Percentiles rank a stretch among this genome's conserved stretches.
Conservation (phyloP, 805 yeast species). For the Candida quercuum region DNA sequence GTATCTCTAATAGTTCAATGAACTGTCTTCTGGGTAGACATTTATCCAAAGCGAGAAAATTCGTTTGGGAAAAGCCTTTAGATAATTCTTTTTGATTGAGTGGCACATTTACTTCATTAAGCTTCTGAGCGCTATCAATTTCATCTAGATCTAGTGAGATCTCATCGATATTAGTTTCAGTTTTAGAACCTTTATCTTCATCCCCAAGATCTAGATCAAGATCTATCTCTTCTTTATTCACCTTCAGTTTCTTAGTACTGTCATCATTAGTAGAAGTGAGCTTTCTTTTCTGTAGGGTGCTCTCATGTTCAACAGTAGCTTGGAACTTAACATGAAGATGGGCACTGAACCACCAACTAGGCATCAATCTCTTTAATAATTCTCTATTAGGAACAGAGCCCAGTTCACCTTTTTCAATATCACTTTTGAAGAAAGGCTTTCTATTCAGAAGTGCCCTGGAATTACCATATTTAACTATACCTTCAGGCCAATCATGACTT, state of each 20-base stretch:
- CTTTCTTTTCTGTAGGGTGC: too few relatives aligned
- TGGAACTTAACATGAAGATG: slow-evolving; percentile 76
- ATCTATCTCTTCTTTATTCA: slow-evolving; percentile 22
- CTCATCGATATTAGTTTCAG: slow-evolving; percentile 16
- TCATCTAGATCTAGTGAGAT: slow-evolving; percentile 12
- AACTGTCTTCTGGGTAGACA: slow-evolving; percentile 63
- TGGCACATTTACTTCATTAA: not conserved
- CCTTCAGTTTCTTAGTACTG: slow-evolving; percentile 8
- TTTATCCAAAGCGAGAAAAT: slow-evolving; percentile 80
- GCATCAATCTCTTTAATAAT: slow-evolving; percentile 49
- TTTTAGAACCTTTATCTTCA: too few relatives aligned
- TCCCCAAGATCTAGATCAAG: slow-evolving; percentile 13
- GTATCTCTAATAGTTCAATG: slow-evolving; percentile 46
- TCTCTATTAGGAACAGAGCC: slow-evolving; percentile 70
- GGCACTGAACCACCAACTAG: slow-evolving; percentile 80
- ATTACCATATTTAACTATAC: slow-evolving; percentile 64
- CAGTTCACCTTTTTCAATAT: slow-evolving; percentile 50
- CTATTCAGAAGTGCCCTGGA: slow-evolving; percentile 37
- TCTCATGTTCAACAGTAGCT: slow-evolving; percentile 47
- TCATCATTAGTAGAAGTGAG: slow-evolving; percentile 5
- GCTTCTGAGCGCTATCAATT: not conserved
- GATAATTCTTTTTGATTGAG: slow-evolving; percentile 3
- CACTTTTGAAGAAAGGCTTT: slow-evolving; percentile 67
- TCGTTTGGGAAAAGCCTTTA: slow-evolving; percentile 27
- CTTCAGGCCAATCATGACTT: slow-evolving; percentile 94